Evolutionary conservation across 139 green algal genomes (phyloP), one percentile per base, ranked within the genome.

Genomic region (Zygnema cylindricum): DNA sequence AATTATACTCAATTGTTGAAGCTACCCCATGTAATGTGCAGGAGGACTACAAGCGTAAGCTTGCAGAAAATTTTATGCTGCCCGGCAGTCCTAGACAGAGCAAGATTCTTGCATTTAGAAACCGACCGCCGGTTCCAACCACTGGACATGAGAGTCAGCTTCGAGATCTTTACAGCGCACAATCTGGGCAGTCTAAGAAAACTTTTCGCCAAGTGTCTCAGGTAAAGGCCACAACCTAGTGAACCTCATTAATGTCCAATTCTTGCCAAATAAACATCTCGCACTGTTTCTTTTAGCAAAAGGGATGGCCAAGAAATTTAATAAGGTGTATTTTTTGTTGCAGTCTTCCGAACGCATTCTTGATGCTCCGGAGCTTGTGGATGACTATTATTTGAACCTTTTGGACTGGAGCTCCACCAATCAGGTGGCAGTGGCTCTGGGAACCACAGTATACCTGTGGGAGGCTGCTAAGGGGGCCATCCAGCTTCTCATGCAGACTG

Each of bases 361-460:
- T 69, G 96, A 99, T 83, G 97, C 97, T 30, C 97, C 97, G 22
- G 97, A 98, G 81, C 94, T 99, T 0, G 86, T 98, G 33, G 97
- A 99, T 82, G 97, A 99, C 92, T 99, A 98, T 91, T 99, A 99
- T 92, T 96, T 99, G 55, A 99, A 99, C 94, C 94, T 99, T 32
- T 89, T 99, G 21, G 97, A 99, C 94, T 99, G 97, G 97, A 93
- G 92, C 82, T 93, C 92, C 83, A 92, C 88, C 82, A 98, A 98
- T 86, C 49, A 93, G 77, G 94, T 98, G 78, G 96, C 96, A 0
- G 93, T 99, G 0, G 97, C 96, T 0, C 95, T 99, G 30, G 95
- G 94, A 41, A 84, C 92, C 36, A 93, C 93, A 1, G 96, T 98
- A 0, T 99, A 99, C 94, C 94, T 99, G 36, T 99, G 97, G 97